Base-by-base conservation (phyloP, 257 asterid species). In the Solanum neorickii region DNA sequence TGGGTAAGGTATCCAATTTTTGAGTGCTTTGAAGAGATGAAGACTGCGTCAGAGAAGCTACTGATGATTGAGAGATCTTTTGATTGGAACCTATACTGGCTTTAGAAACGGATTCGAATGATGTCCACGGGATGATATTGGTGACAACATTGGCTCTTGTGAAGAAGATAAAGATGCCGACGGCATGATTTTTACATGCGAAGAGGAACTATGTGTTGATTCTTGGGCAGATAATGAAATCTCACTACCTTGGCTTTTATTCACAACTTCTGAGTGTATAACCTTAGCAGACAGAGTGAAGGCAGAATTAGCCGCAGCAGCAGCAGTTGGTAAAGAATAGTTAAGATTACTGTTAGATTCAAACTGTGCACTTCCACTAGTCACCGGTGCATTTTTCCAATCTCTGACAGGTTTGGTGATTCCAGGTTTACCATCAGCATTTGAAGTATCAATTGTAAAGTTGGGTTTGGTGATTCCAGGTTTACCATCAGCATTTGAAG, bases 121-220 rank as follows among this genome's bases (percentile, higher is more conserved):
- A 62, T 52, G 90, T 23, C 68, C 86, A 80, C 87, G 77, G 69
- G 92, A 92, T 87, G 90, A 68, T 68, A 91, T 87, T 65, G 91
- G 87, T 70, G 91, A 86, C 16, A 49, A 80, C 91, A 87, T 89
- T 88, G 91, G 88, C 42, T n/a, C 65, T 88, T 91, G 90, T 72
- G 94, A 75, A 86, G 86, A 85, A 82, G 94, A 88, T 29, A 89
- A 80, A 89, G 93, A 49, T 29, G 93, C 80, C 82, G 91, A 88
- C n/a, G 85, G 78, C 86, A 83, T 82, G 77, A 56, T 80, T 75
- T 86, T 91, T 77, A 92, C 25, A 59, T 89, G 88, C 25, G 91
- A 68, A 13, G 91, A 87, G 76, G 93, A 87, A 72, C 87, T 90
- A 23, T 72, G 72, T 49, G 82, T 83, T 86, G 84, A 89, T 59